Evolutionary conservation across 1,284 basidiomycete species (phyloP), one percentile per base, ranked within the genome.

Genomic region (Trichosporon coremiiforme): DNA sequence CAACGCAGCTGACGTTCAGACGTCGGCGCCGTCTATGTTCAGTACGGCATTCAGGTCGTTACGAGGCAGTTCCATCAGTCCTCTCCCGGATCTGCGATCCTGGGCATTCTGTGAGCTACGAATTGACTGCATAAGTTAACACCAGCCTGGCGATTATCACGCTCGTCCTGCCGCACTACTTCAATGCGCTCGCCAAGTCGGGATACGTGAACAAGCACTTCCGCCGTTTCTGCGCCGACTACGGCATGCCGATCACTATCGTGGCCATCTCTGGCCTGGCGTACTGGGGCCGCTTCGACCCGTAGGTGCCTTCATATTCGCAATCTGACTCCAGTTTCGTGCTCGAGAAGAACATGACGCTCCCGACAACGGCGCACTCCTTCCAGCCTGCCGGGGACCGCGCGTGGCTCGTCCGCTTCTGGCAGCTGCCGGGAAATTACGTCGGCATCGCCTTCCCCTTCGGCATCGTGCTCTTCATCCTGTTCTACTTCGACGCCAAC

Each of bases 361-460:
- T 94, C 0, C 93, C 92, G 0, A 87, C 90, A 0, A 80, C 76
- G 0, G 86, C 87, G 0, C 83, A 85, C 5, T 89, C 91, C 0
- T 95, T 93, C 78, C 85, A 88, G 71, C 89, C 93, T 6, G 92
- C 91, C 0, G 87, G 88, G 17, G 89, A 89, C 10, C 84, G 94
- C 67, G 83, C 86, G 2, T 99, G 95, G 96, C 85, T 98, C 1
- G 91, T 98, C 13, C 87, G 84, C 35, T 98, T 98, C 79, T 98
- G 95, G 95, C 85, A 95, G 75, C 85, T 98, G 6, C 90, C 92
- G 29, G 89, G 88, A 0, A 93, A 92, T 82, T 98, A 94, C 90
- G 91, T 96, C 3, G 94, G 91, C 29, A 94, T 86, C 13, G 85
- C 86, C 0, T 82, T 88, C 29, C 85, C 86, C 0, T 87, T 87